Evolutionary conservation across 75 land plant species (phyloP).

Genomic region (Chamaecyparis obtusa): DNA sequence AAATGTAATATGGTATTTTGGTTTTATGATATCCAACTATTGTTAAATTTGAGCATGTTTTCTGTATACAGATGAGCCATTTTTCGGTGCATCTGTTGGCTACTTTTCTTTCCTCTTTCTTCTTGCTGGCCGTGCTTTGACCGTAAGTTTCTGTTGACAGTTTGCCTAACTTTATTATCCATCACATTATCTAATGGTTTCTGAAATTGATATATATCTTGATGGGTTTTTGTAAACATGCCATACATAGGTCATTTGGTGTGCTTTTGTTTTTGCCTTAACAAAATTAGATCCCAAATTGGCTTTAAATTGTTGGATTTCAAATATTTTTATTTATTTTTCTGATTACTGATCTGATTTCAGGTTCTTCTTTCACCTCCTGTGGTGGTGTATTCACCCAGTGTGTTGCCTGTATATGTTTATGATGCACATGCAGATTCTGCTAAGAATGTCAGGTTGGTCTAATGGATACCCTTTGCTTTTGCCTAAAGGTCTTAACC

Average conservation of each 20-base stretch:
- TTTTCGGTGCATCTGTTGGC: slow-evolving; percentile 98
- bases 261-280: neutral
- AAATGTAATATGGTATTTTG: neutral
- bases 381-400: slow-evolving; percentile 96
- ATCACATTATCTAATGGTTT: neutral
- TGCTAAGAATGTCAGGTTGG: slow-evolving; percentile 99
- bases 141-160: slow-evolving; percentile 57
- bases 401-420: slow-evolving; percentile 97
- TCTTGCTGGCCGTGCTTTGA: slow-evolving; percentile 91
- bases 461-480: neutral
- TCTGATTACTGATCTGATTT: slow-evolving; percentile 1
- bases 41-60: neutral
- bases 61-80: slow-evolving; percentile 73
- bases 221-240: neutral
- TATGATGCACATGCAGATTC: slow-evolving; percentile 99
- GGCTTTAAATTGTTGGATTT: neutral
- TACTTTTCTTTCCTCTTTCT: slow-evolving; percentile 94
- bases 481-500: neutral
- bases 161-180: neutral
- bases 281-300: neutral
- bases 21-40: neutral
- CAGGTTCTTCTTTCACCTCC: slow-evolving; percentile 99
- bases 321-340: neutral
- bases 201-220: neutral
- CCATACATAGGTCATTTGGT: neutral